Base-by-base conservation (phyloP, 2,329 filamentous ascomycete genomes). In the Mollisia scopiformis region DNA sequence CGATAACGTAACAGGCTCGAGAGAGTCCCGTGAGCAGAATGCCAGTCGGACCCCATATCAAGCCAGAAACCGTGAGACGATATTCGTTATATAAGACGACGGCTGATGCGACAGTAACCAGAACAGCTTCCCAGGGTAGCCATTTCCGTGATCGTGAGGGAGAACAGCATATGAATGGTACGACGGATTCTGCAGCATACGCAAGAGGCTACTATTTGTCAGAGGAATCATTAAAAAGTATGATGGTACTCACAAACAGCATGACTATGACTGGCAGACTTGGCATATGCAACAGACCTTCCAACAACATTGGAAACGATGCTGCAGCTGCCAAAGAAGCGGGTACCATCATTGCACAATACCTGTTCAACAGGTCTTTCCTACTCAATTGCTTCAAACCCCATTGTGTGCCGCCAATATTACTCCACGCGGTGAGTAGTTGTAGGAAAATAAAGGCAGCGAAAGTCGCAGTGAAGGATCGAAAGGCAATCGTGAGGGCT, bases 201-300 rank as follows among this genome's bases (percentile, higher is more conserved):
- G 61, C 55, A 6, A 70, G 16, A 13, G 68, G 69, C 70, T 72
- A 43, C 1, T 2, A 6, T 14, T 27, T 13, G 53, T 64, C 46
- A 66, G 58, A 49, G 19, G 16, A 21, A 19, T 27, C 43, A 4
- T 5, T 1, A 11, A 28, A 19, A 6, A 6, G 5, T 33, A 63
- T 60, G 43, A 6, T 2, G 7, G 11, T 31, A 68, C 70, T 59
- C 50, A 72, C 70, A 62, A 66, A 72, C 37, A 70, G 47, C 68
- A 71, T 71, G 1, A 68, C 57, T 3, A 72, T 27, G 7, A 68
- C 63, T n/a, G 66, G 63, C 16, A 72, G 57, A 46, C 66, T 71
- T 11, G 66, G 64, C 63, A 71, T 64, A 46, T 72, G 68, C 1
- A 71, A 46, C 5, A 72, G 28, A 10, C 62, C 68, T 56, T 71